Base-by-base conservation (phyloP, 441 rosid species). In the Eugenia klotzschiana region DNA sequence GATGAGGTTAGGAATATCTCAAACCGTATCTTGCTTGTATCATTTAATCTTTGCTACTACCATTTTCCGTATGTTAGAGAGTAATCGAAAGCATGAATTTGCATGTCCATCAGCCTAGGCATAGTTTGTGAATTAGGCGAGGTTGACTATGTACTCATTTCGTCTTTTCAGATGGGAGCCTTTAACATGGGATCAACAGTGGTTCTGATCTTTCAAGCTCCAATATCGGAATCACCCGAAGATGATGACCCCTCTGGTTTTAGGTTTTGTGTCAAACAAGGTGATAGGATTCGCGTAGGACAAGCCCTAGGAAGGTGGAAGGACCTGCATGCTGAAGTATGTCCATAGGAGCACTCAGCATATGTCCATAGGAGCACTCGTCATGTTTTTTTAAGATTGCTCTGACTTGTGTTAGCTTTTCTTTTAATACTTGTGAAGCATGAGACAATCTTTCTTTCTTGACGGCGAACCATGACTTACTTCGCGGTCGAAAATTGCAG, bases 131-230 rank as follows among this genome's bases (percentile, higher is more conserved):
- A 33, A 69, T 69, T 69, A 18, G 77, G 77, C 8, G 2, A 69
- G 46, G 37, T 37, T 37, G 77, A 33, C 8, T 20, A 69, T 33
- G 15, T 18, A 33, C 77, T 2, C 46, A 33, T 89, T 50, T 84
- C 23, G 83, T 80, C 52, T 41, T 87, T 83, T 73, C 89, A 95
- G 98, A 88, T 97, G 37, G 99, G 91, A 58, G 98, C 90, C 55
- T 94, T 97, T 90, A 93, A 95, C 91, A 91, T 94, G 96, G 98
- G 98, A 86, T 97, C 98, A 3, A 94, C 98, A 0, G 98, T 94
- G 25, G 99, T 97, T 79, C 95, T 97, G 15, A 91, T 96, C 79
- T 96, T 96, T 88, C 95, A 96, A 80, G 99, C 98, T 60, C 96
- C 97, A 27, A 86, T 91, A 12, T 77, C 86, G 73, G 91, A 89